phyloP scores from a whole-genome alignment of 352 stramenopile genomes.

The Phytophthora melonis region DNA sequence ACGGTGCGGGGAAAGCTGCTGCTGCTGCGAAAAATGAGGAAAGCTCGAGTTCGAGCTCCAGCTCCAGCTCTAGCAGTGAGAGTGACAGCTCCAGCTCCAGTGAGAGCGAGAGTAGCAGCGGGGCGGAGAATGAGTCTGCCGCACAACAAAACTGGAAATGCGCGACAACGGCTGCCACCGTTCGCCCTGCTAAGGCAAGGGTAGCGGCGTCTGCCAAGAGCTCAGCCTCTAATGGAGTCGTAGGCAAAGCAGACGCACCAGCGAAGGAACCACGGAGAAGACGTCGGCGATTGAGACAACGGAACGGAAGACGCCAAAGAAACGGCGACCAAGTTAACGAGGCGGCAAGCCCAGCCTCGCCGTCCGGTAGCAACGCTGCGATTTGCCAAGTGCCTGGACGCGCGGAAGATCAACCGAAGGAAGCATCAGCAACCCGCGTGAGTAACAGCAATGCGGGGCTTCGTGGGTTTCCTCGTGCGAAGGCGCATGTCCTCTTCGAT shows the following conservation, averaged over 20 bases:
- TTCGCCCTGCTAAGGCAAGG: neutral
- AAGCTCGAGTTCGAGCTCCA: constrained; percentile 27
- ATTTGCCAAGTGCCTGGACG: constrained; percentile 2
- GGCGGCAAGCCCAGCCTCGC: neutral
- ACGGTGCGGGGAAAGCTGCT: neutral
- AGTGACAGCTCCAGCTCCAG: constrained; percentile 2
- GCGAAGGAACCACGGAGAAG: constrained; percentile 30
- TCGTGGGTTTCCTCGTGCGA: constrained; percentile 32
- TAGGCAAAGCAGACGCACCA: constrained; percentile 19
- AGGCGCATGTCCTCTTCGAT: constrained; percentile 56
- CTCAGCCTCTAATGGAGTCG: constrained; percentile 2
- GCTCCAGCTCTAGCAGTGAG: neutral
- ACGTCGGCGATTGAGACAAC: constrained; percentile 40
- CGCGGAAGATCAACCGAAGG: neutral
- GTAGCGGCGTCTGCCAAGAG: neutral
- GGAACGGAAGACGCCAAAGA: constrained; percentile 21
- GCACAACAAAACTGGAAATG: constrained; percentile 25
- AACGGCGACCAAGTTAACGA: constrained; percentile 15
- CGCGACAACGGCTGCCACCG: constrained; percentile 4
- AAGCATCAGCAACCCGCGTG: neutral
- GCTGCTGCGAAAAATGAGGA: constrained; percentile 7
- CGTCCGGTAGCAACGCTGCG: neutral
- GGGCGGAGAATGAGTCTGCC: constrained; percentile 17
- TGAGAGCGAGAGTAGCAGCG: constrained; percentile 26
- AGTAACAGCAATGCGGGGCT: neutral